Base-by-base conservation (phyloP, 2,329 filamentous ascomycete species). In the Paecilomyces sp. region DNA sequence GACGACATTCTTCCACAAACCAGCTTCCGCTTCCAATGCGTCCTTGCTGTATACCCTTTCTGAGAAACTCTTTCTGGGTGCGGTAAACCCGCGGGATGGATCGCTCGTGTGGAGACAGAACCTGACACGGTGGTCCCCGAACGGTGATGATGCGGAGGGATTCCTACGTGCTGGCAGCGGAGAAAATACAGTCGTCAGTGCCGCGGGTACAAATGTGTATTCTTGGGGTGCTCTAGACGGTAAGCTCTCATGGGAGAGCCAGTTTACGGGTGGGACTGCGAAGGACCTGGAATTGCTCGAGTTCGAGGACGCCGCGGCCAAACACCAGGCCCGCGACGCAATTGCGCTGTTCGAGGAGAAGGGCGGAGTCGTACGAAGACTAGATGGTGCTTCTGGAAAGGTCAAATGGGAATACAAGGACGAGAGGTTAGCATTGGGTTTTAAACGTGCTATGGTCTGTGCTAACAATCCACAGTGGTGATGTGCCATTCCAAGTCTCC, bases 1-100 rank as follows among this genome's bases (percentile, higher is more conserved):
- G 63, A 90, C 91, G 62, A 97, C 93, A 67, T 95, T 97, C 83
- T 97, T 97, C 85, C 91, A 97, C 78, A 88, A 88, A 67, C 93
- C 94, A 47, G 84, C 89, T 69, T 83, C 85, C 63, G 85, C 88
- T 66, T 92, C 93, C 63, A 91, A 90, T 74, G 92, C 92, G 36
- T 93, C 90, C 58, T 82, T 99, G 41, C 83, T 99, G 57, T 99
- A 97, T 74, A 95, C 94, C 0, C 79, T 97, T 53, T 95, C 91
- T 64, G 90, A 97, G 60, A 83, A 92, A 55, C 86, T 87, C 41
- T 84, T 97, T 1, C 76, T 99, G 18, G 94, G 91, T 55, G 93
- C 93, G 1, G 83, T 97, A 54, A 95, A 97, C 68, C 94, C 94
- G 1, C 89, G 87, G 71, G 92, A 88, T 70, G 93, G 94, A 18